Base-by-base conservation (phyloP, 306 rosid genomes). In the Begonia masoniana region DNA sequence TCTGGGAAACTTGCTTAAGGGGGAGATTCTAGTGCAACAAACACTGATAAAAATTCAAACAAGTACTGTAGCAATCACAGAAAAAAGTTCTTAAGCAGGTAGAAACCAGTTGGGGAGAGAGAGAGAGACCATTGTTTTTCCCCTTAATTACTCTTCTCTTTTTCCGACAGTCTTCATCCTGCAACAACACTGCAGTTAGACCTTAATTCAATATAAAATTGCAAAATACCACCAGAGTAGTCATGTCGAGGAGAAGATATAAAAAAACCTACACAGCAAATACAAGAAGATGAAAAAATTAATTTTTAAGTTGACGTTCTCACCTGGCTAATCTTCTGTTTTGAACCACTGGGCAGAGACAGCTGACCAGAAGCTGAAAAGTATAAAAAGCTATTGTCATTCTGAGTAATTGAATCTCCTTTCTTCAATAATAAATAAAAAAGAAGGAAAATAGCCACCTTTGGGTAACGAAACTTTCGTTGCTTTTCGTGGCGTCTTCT, bases 301-400 rank as follows among this genome's bases (percentile, higher is more conserved):
- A 10, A 13, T 10, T 14, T 42, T 5, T 13, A 61, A 61, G 41
- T 41, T 41, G 21, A 61, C 19, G 52, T 16, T 1, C 39, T 52
- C 54, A 84, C 95, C 95, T 57, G 81, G 51, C 64, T 69, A 43
- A 62, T 55, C 70, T 80, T 84, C 71, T 74, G 69, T 77, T 79
- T 79, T 69, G 82, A 75, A 71, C 75, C 70, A 66, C 68, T 47
- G 45, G 54, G 35, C 71, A 61, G 84, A 58, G 41, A 56, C 78
- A 77, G 77, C 75, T 63, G 62, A 68, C 64, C 71, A 47, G 89
- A 77, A 71, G 55, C 95, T 88, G 89, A 60, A 71, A 72, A 47
- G 63, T 13, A 13, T 67, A 62, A 12, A 43, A 7, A 55, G 53
- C 41, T 55, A 47, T n/a, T n/a, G 41, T 47, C 57, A 52, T 57